Conservation (phyloP, 2,329 filamentous ascomycete genomes). For the Bipolaris zeicola region DNA sequence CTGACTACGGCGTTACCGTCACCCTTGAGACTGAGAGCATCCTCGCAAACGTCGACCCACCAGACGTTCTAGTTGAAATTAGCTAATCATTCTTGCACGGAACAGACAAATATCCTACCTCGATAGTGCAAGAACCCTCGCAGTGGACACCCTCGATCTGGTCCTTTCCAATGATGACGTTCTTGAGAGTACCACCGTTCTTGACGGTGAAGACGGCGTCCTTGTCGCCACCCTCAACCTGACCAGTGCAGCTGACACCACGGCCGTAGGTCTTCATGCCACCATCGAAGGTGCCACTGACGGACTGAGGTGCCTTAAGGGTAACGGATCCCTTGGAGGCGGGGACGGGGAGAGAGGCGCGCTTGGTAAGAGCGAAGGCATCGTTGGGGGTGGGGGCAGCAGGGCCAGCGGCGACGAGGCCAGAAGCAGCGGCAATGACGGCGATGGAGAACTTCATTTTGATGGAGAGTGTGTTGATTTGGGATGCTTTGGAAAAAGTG, state of each 20-base stretch:
- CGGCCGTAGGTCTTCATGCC: slow-evolving; percentile 45
- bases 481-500: slow-evolving; percentile 22
- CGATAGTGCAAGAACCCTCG: slow-evolving; percentile 54
- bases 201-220: slow-evolving; percentile 61
- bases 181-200: slow-evolving; percentile 58
- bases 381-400: slow-evolving; percentile 28
- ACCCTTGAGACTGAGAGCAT: slow-evolving; percentile 47
- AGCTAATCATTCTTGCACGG: slow-evolving; percentile 1
- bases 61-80: slow-evolving; percentile 49
- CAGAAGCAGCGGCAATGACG: slow-evolving; percentile 32
- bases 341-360: slow-evolving; percentile 39
- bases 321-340: slow-evolving; percentile 42
- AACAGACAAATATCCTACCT: slow-evolving; percentile 13
- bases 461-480: slow-evolving; percentile 20
- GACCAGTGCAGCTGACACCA: slow-evolving; percentile 48
- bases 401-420: slow-evolving; percentile 38
- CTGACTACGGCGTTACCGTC: slow-evolving; percentile 47
- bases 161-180: slow-evolving; percentile 61
- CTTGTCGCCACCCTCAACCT: slow-evolving; percentile 52
- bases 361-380: slow-evolving; percentile 38
- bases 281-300: slow-evolving; percentile 41
- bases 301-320: slow-evolving; percentile 27
- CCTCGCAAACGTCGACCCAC: slow-evolving; percentile 53
- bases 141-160: slow-evolving; percentile 49
- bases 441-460: slow-evolving; percentile 44